These are phyloP conservation scores for Venturia aucupariae DNA, from an alignment of 2,329 filamentous ascomycete genomes.

Conservation along the genomic window DNA sequence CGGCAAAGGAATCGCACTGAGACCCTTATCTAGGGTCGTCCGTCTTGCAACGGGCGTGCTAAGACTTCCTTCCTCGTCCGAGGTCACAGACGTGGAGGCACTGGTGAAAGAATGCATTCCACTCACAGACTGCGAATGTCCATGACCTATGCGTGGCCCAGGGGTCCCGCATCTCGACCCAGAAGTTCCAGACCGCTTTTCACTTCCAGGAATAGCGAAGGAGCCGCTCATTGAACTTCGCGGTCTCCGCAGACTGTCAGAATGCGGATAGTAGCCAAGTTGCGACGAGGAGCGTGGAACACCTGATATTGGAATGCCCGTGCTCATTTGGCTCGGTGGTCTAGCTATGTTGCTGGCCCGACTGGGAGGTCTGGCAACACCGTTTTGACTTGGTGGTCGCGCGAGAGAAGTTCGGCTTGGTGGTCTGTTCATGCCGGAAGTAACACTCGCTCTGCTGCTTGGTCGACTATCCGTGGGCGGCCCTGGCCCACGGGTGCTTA, in stretches of 20 bases:
- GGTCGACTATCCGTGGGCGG: conserved; percentile 45
- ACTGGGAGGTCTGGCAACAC: not conserved
- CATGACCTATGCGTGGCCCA: conserved; percentile 16
- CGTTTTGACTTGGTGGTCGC: conserved; percentile 2
- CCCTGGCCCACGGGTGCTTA: conserved; percentile 18
- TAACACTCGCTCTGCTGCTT: conserved; percentile 60
- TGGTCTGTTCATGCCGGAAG: conserved; percentile 30
- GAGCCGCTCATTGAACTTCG: conserved; percentile 62
- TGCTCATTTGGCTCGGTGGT: conserved; percentile 56
- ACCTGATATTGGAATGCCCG: conserved; percentile 21
- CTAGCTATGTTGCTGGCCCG: conserved; percentile 32
- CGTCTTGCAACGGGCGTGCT: conserved; percentile 37
- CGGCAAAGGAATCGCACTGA: conserved; percentile 39
- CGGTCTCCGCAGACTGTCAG: conserved; percentile 40
- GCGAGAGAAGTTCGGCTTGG: conserved; percentile 10
- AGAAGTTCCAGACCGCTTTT: not conserved
- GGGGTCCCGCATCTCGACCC: conserved; percentile 7
- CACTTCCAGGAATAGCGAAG: conserved; percentile 30
- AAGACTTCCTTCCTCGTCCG: conserved; percentile 37
- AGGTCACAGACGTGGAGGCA: conserved; percentile 30
- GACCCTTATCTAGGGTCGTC: conserved; percentile 33
- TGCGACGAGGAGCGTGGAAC: conserved; percentile 45
- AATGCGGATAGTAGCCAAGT: conserved; percentile 41
- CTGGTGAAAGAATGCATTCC: conserved; percentile 18
- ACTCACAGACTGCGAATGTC: conserved; percentile 23